Evolutionary conservation across 306 rosid genomes (phyloP), one percentile per base, ranked within the genome.

Genomic region (Oxytropis ochrocephala): DNA sequence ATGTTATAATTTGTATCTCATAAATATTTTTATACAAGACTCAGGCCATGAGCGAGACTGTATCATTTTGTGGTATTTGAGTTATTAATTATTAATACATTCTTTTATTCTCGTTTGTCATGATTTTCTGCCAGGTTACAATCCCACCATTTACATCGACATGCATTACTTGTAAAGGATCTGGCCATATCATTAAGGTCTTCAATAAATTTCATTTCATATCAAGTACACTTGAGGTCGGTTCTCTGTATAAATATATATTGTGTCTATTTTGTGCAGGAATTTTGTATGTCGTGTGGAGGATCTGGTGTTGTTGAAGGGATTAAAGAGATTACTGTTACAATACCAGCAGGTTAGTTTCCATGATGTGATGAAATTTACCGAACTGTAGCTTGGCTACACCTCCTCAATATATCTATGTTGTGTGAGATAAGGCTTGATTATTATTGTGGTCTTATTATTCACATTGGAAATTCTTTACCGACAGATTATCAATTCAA

Each of bases 101-200:
- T 21, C 6, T 68, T 51, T 55, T 10, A 11, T 65, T 57, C 70
- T 78, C 81, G 68, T 53, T 65, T 53, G 36, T 68, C 50, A 67
- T 69, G 60, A 56, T 79, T 43, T 70, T 74, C 69, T 63, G 12
- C 60, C 84, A 94, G 99, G 87, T 94, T 63, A 94, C 99, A 7
- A 81, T 94, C 79, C 96, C 96, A 39, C 99, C 99, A 65, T 94
- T 94, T 78, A 88, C 96, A 24, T 85, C 99, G 44, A 87, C 91
- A 36, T 94, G 99, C 86, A 80, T 75, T 75, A 84, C 95, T 41
- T 94, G 99, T 74, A 91, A 80, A 83, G 97, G 96, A 73, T 80
- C 88, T 8, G 97, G 99, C 68, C 85, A 57, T 17, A 69, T 94
- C 52, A 84, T 87, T 43, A 76, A 85, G 99, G 99, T 91, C 54